Conservation (phyloP, 345 rosid species). For the Raphanus sativus region DNA sequence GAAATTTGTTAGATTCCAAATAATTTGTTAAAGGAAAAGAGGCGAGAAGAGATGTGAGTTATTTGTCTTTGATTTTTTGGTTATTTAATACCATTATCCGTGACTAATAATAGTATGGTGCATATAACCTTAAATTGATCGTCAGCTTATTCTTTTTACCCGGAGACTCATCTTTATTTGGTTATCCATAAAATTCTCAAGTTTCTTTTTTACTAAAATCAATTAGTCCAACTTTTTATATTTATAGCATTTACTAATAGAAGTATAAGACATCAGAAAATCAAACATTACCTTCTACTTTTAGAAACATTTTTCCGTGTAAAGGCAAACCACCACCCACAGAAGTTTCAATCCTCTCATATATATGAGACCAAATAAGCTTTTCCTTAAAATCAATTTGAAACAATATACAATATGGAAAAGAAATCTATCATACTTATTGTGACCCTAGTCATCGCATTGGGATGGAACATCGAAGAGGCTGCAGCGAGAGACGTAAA, state of each 20-base stretch:
- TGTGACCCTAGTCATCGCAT: conserved; percentile 17
- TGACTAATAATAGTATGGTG: conserved; percentile 17
- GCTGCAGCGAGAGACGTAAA: conserved; percentile 34
- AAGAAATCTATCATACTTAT: conserved; percentile 9
- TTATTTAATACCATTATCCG: conserved; percentile 12
- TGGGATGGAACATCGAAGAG: conserved; percentile 18
- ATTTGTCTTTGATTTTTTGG: background rate
- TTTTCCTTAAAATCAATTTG: background rate
- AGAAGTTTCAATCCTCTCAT: conserved; percentile 20
- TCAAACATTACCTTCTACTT: conserved; percentile 6
- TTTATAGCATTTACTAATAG: conserved; percentile 5
- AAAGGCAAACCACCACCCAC: background rate
- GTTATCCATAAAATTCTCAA: conserved; percentile 20
- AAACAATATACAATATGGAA: conserved; percentile 22
- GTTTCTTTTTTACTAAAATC: background rate
- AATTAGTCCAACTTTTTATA: background rate
- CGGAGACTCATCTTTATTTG: conserved; percentile 11
- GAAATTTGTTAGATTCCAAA: conserved; percentile 27
- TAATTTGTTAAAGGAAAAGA: conserved; percentile 35
- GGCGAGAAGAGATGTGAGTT: conserved; percentile 24
- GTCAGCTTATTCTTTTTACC: background rate
- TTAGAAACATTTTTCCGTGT: background rate
- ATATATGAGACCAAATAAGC: conserved; percentile 2
- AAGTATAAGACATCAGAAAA: background rate
- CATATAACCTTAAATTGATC: background rate